Evolutionary conservation across 2,329 filamentous ascomycete genomes (phyloP), one percentile per base, ranked within the genome.

Genomic region (Neopestalotiopsis rosae): DNA sequence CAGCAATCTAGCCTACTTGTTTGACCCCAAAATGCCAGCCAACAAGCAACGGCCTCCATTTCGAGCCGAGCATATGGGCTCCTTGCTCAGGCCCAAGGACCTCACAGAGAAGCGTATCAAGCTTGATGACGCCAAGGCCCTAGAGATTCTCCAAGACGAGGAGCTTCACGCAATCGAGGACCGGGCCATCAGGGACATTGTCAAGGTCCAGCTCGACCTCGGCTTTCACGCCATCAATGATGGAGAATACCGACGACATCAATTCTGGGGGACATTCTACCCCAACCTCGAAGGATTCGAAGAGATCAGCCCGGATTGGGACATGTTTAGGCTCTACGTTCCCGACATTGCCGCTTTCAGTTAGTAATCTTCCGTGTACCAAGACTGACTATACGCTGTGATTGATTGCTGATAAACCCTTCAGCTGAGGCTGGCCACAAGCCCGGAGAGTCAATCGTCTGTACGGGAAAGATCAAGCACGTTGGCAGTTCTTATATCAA

Each of bases 21-120:
- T 42, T 42, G 14, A 56, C 10, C 63, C 61, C 14, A 68, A 30
- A 42, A 79, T 78, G 77, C 67, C 70, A 20, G 61, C 63, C 57
- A 77, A 76, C 68, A 79, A 78, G 73, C 77, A 76, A 70, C 71
- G 72, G n/a, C 83, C 83, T 3, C 92, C 92, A 59, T 94, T 93
- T 84, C 87, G 92, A 72, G 92, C 92, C 63, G 92, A 94, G 84
- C 92, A 94, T 76, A 84, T 93, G 72, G 92, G 92, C 73, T 93
- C 91, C 5, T 84, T 94, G 40, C 87, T 94, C 61, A 90, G 92
- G 12, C 91, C 92, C 5, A 81, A 90, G 72, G 83, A 87, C 69
- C 83, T 93, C 66, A 83, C 90, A 30, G 85, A 90, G 67, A 88
- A 87, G 72, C 90, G 92, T 72, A 84, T 89, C 70, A 74, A 77